Conservation (phyloP, 2,329 filamentous ascomycete genomes). For the Westerdykella sp. region DNA sequence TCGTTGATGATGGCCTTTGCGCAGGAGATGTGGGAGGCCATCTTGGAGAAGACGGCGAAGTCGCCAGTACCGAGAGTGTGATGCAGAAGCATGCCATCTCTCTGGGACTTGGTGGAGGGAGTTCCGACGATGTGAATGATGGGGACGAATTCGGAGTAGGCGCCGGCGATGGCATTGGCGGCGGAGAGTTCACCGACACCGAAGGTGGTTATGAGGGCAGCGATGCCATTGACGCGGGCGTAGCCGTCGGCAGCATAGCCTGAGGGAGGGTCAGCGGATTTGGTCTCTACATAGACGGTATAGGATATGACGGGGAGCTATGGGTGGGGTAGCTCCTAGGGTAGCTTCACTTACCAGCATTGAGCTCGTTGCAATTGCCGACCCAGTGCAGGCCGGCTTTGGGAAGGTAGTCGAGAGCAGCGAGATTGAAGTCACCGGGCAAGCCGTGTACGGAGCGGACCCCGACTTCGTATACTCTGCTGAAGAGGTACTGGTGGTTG, state of each 20-base stretch:
- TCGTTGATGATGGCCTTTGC: conserved; percentile 65
- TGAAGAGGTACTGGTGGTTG: conserved; percentile 32
- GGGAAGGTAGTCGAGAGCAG: conserved; percentile 52
- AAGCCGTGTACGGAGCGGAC: conserved; percentile 45
- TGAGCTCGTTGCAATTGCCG: conserved; percentile 57
- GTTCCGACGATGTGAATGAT: conserved; percentile 45
- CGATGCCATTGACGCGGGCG: conserved; percentile 42
- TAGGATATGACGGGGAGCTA: conserved; percentile 4
- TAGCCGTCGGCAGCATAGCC: conserved; percentile 46
- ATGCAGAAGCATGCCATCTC: conserved; percentile 40
- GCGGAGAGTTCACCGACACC: conserved; percentile 46
- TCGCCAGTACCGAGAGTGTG: conserved; percentile 54
- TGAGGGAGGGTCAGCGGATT: conserved; percentile 9
- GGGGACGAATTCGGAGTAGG: conserved; percentile 44
- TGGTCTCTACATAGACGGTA: not conserved
- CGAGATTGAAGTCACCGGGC: conserved; percentile 40
- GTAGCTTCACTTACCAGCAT: conserved; percentile 42
- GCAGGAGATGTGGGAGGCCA: conserved; percentile 67
- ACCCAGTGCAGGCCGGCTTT: conserved; percentile 52
- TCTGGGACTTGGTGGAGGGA: conserved; percentile 38
- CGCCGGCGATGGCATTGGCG: conserved; percentile 44
- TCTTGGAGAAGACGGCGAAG: conserved; percentile 75
- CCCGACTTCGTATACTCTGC: conserved; percentile 39
- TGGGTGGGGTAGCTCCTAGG: conserved; percentile 6
- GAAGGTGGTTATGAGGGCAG: conserved; percentile 44